These are phyloP conservation scores for Claviceps sorghi DNA, from an alignment of 2,329 filamentous ascomycete species.

Conservation along the genomic window DNA sequence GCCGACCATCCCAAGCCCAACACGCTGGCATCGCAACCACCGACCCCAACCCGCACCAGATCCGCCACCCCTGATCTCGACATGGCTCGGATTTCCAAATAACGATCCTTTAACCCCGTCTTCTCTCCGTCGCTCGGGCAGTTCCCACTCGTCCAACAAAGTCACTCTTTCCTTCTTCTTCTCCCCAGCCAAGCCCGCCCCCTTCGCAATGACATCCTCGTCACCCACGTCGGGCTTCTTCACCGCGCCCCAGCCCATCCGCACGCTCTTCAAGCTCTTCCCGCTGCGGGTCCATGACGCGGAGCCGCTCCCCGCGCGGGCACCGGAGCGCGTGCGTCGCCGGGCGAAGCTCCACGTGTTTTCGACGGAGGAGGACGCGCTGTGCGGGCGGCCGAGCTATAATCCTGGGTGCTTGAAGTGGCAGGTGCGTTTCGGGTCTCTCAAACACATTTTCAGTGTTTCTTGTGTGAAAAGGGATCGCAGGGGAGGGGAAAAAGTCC, in stretches of 20 bases:
- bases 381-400: constrained; percentile 54
- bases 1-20: background rate
- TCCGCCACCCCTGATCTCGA: too few relatives aligned
- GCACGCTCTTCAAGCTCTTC: constrained; percentile 69
- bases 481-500: too few relatives aligned
- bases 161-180: background rate
- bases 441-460: too few relatives aligned
- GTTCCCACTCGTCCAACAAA: too few relatives aligned
- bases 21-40: background rate
- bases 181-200: background rate
- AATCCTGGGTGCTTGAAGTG: constrained; percentile 92
- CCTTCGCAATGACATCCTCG: constrained; percentile 1
- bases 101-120: too few relatives aligned
- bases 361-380: constrained; percentile 47
- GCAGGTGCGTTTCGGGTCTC: constrained; percentile 76
- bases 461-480: too few relatives aligned
- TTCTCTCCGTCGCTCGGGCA: too few relatives aligned
- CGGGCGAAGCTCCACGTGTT: constrained; percentile 62
- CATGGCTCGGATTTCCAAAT: background rate
- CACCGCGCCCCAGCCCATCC: constrained; percentile 58
- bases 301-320: constrained; percentile 57
- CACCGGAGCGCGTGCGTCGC: constrained; percentile 24
- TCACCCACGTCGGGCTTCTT: constrained; percentile 29
- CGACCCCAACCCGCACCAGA: background rate
- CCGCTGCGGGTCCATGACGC: constrained; percentile 62